Percentiles rank a stretch among this genome's conserved stretches.
These are phyloP conservation scores for Monosporascus cannonballus DNA, from an alignment of 2,329 filamentous ascomycete genomes.

Conservation along the genomic window DNA sequence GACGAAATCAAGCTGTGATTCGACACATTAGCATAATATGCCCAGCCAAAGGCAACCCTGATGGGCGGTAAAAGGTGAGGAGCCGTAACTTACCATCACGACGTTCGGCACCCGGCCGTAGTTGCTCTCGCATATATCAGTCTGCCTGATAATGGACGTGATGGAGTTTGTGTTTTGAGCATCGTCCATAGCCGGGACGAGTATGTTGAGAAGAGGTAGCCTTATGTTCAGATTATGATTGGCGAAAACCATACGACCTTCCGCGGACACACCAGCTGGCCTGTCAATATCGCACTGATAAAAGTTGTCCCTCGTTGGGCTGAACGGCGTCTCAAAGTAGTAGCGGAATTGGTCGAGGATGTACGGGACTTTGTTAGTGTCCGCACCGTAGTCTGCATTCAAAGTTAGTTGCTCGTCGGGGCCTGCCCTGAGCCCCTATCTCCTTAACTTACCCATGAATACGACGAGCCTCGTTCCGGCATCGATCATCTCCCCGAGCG, in stretches of 20 bases:
- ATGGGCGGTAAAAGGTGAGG: background rate
- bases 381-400: constrained; percentile 53
- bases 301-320: constrained; percentile 53
- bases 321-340: constrained; percentile 69
- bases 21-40: constrained; percentile 7
- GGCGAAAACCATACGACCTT: constrained; percentile 37
- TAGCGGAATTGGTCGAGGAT: constrained; percentile 59
- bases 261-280: constrained; percentile 38
- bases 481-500: constrained; percentile 58
- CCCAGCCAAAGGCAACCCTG: background rate
- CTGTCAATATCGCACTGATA: constrained; percentile 61
- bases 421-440: no score
- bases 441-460: constrained; percentile 53
- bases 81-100: constrained; percentile 28
- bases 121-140: constrained; percentile 24
- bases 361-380: constrained; percentile 48
- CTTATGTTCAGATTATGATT: constrained; percentile 34
- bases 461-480: constrained; percentile 58
- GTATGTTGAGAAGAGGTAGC: constrained; percentile 23
- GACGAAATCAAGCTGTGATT: constrained; percentile 37
- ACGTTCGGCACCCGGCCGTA: constrained; percentile 30
- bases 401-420: constrained; percentile 8
- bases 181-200: constrained; percentile 25
- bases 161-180: constrained; percentile 41
- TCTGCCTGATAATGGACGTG: constrained; percentile 37